Conservation (phyloP, 306 rosid genomes). For the Vigna nakashimae region DNA sequence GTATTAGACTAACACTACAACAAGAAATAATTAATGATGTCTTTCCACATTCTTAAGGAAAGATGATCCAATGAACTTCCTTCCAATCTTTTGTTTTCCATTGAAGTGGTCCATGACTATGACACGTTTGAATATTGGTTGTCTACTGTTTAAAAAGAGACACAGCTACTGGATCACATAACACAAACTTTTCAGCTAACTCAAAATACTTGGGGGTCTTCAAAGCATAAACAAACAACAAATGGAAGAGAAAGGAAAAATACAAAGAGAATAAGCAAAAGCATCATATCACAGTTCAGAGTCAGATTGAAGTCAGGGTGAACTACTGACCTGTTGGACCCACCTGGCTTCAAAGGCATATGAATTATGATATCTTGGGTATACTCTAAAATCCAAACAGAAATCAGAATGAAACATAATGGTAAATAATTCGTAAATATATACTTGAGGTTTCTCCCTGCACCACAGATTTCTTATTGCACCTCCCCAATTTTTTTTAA, state of each 20-base stretch:
- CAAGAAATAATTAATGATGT: not conserved
- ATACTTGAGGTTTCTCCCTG: too few species aligned
- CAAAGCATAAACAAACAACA: not conserved
- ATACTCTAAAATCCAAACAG: not conserved
- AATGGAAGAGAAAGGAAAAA: not conserved
- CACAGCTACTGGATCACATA: slow-evolving; percentile 9
- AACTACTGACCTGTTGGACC: not conserved
- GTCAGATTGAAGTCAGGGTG: slow-evolving; percentile 13
- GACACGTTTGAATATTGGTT: slow-evolving; percentile 31
- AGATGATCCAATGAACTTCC: too few species aligned
- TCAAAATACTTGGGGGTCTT: not conserved
- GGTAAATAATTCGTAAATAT: slow-evolving; percentile 2
- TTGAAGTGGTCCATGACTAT: slow-evolving; percentile 24
- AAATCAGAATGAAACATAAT: not conserved
- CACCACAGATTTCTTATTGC: too few species aligned
- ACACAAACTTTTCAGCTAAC: not conserved
- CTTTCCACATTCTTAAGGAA: slow-evolving; percentile 30
- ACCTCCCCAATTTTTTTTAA: too few species aligned
- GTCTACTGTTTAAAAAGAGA: slow-evolving; percentile 1
- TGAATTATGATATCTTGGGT: not conserved
- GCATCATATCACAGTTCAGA: too few species aligned
- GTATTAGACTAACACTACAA: slow-evolving; percentile 13
- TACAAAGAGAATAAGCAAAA: slow-evolving; percentile 1
- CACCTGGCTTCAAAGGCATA: not conserved
- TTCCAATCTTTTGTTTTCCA: slow-evolving; percentile 11